phyloP scores from a whole-genome alignment of 2,329 filamentous ascomycete species.

The Corynespora cassiicola region DNA sequence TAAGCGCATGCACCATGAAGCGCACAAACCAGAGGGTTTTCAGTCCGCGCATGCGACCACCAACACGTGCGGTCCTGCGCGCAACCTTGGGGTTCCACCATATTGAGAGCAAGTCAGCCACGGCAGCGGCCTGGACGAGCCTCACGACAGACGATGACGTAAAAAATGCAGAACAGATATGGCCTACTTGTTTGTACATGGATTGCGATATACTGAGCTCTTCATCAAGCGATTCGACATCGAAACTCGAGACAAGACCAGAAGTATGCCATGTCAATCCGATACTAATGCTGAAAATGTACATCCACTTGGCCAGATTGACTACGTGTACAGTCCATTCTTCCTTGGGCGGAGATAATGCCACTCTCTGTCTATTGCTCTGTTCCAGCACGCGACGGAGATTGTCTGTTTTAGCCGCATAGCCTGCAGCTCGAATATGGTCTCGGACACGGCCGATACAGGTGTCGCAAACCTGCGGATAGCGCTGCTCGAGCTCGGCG shows the following conservation, averaged over 20 bases:
- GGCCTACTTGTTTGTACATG: too few relatives aligned
- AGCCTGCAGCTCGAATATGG: slow-evolving; percentile 73
- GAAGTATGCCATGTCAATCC: slow-evolving; percentile 45
- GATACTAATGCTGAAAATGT: slow-evolving; percentile 47
- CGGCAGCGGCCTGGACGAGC: slow-evolving; percentile 46
- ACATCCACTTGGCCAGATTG: slow-evolving; percentile 52
- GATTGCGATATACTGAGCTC: too few relatives aligned
- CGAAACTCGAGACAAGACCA: slow-evolving; percentile 21
- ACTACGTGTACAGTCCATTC: slow-evolving; percentile 51
- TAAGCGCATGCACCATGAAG: slow-evolving; percentile 62
- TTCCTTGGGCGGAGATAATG: slow-evolving; percentile 42
- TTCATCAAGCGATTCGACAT: too few relatives aligned
- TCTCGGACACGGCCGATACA: slow-evolving; percentile 79
- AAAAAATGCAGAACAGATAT: slow-evolving; percentile 32
- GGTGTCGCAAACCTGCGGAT: slow-evolving; percentile 84
- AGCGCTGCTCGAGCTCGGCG: slow-evolving; percentile 76
- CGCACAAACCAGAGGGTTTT: slow-evolving; percentile 72
- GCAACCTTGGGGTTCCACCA: slow-evolving; percentile 76
- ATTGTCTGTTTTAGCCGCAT: slow-evolving; percentile 84
- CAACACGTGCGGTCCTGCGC: slow-evolving; percentile 66
- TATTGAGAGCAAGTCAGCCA: slow-evolving; percentile 58
- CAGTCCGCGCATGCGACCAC: slow-evolving; percentile 61
- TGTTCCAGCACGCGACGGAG: slow-evolving; percentile 77
- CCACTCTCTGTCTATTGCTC: slow-evolving; percentile 34
- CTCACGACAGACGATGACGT: slow-evolving; percentile 21